Percentiles rank a stretch among this genome's conserved stretches.
Evolutionary conservation across 208 protist genomes (phyloP).

Genomic region (Acanthamoeba royreba): DNA sequence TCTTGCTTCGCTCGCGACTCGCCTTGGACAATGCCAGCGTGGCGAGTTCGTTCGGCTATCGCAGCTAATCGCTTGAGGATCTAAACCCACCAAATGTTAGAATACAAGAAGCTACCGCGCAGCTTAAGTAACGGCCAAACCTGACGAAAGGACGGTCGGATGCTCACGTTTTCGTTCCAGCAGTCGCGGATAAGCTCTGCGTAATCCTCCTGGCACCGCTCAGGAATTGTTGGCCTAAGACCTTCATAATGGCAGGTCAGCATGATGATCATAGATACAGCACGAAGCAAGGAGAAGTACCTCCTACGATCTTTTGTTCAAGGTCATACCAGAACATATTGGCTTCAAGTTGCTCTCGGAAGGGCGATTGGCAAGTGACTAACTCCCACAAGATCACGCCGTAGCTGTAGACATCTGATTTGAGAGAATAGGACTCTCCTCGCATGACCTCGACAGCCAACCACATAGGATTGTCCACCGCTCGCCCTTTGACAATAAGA

Average conservation of each 20-base stretch:
- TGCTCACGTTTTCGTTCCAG: not conserved
- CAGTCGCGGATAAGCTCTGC: not conserved
- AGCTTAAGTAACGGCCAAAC: not conserved
- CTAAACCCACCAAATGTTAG: not conserved
- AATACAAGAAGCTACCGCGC: not conserved
- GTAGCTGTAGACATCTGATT: conserved; percentile 17
- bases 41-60: not conserved
- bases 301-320: not conserved
- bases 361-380: not conserved
- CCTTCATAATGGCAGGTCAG: not conserved
- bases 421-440: not conserved
- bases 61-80: not conserved
- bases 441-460: conserved; percentile 21
- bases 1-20: too few relatives aligned
- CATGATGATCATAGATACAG: not conserved
- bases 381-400: conserved; percentile 36
- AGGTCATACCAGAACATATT: conserved; percentile 33
- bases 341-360: not conserved
- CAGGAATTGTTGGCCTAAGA: not conserved
- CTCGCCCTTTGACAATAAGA: not conserved
- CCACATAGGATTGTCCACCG: conserved; percentile 33
- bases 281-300: not conserved
- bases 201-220: not conserved
- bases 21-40: not conserved
- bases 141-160: not conserved